A percentile compares a stretch with the other conserved stretches of the same genome.
Conservation (phyloP, 2,329 filamentous ascomycete species). For the Penicillium palitans region DNA sequence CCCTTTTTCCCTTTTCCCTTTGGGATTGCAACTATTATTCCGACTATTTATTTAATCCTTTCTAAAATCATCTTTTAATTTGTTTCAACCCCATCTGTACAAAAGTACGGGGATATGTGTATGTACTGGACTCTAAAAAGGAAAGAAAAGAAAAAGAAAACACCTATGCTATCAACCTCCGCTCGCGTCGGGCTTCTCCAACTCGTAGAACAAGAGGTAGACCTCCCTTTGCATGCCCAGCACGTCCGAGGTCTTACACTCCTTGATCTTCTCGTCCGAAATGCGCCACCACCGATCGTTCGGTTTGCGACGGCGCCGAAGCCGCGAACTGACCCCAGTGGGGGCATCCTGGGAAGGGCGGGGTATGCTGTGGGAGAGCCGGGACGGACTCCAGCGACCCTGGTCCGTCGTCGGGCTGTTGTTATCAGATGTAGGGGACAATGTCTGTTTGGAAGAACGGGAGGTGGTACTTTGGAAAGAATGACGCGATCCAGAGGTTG, state of each 20-base stretch:
- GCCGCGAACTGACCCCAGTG: slow-evolving; percentile 35
- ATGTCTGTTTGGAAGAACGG: slow-evolving; percentile 28
- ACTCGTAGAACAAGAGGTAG: slow-evolving; percentile 93
- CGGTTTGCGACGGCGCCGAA: slow-evolving; percentile 60
- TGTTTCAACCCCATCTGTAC: not conserved
- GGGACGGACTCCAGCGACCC: slow-evolving; percentile 28
- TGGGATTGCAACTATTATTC: too few relatives aligned
- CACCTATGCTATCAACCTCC: not conserved
- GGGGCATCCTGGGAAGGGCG: slow-evolving; percentile 27
- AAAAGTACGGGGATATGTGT: not conserved
- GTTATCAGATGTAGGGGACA: slow-evolving; percentile 23
- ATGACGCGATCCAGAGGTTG: slow-evolving; percentile 35
- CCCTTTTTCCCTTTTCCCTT: not conserved
- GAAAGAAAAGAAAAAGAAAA: not conserved
- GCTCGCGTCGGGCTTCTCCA: slow-evolving; percentile 55
- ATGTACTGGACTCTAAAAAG: slow-evolving; percentile 1
- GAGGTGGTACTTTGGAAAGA: slow-evolving; percentile 37
- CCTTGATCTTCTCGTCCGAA: slow-evolving; percentile 94
- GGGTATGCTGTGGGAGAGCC: slow-evolving; percentile 27
- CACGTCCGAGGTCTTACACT: slow-evolving; percentile 89
- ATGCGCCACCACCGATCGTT: slow-evolving; percentile 94
- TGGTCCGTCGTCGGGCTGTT: slow-evolving; percentile 30
- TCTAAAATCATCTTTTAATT: not conserved
- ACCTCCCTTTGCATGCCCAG: slow-evolving; percentile 93
- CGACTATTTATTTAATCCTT: too few relatives aligned